Conservation (phyloP, 768 basidiomycete species). For the Mrakia hoshinonis region DNA sequence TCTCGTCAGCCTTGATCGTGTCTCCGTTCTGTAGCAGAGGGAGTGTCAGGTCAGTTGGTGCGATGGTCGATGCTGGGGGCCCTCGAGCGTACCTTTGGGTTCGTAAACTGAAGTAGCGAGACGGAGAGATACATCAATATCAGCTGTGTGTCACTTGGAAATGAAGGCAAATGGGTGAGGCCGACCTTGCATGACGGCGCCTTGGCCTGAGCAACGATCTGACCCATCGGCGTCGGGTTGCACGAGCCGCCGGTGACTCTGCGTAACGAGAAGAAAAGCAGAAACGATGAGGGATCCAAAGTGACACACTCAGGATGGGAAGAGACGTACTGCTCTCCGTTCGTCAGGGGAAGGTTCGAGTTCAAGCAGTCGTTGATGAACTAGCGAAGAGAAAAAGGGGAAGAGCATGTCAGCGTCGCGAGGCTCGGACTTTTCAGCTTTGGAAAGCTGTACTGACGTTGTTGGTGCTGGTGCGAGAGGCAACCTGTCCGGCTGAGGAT, state of each 20-base stretch:
- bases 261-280: background rate
- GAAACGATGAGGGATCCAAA: background rate
- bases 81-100: no score
- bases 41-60: no score
- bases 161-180: no score
- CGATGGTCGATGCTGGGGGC: no score
- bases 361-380: constrained; percentile 51
- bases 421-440: no score
- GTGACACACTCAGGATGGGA: background rate
- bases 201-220: constrained; percentile 30
- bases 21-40: no score
- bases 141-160: no score
- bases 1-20: constrained; percentile 45
- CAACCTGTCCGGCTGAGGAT: constrained; percentile 45
- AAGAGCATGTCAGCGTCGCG: background rate
- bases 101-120: background rate
- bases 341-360: constrained; percentile 49
- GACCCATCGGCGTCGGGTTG: constrained; percentile 54
- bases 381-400: background rate
- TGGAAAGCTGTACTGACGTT: constrained; percentile 39
- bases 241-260: constrained; percentile 39
- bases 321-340: constrained; percentile 44
- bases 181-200: constrained; percentile 40
- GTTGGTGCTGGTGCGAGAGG: constrained; percentile 51
- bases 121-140: no score